A percentile compares a stretch with the other conserved stretches of the same genome.
phyloP scores from a whole-genome alignment of 2,329 filamentous ascomycete genomes.

The Beauveria brongniartii region DNA sequence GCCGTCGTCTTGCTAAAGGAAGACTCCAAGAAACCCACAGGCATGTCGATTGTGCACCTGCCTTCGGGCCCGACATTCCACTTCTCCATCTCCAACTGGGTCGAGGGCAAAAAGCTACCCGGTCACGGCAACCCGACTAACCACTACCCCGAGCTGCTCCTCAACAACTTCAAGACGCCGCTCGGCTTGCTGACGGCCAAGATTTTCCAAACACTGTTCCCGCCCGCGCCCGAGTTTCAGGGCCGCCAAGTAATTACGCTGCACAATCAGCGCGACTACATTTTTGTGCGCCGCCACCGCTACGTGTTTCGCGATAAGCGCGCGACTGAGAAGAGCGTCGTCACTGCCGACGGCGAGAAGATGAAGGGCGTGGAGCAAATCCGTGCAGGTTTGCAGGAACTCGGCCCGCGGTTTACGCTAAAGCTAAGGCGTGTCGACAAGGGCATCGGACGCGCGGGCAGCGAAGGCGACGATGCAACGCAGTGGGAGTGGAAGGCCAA shows the following conservation, averaged over 20 bases:
- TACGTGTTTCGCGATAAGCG: conserved; percentile 91
- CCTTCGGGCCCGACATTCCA: conserved; percentile 86
- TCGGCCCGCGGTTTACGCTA: conserved; percentile 67
- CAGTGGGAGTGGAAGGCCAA: conserved; percentile 96
- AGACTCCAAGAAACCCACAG: conserved; percentile 76
- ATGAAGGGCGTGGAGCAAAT: conserved; percentile 81
- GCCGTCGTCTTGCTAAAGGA: conserved; percentile 80
- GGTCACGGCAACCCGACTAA: conserved; percentile 84
- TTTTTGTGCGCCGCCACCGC: conserved; percentile 83
- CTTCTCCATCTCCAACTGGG: conserved; percentile 84
- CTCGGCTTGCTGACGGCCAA: conserved; percentile 82
- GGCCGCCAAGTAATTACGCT: conserved; percentile 86
- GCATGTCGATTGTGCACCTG: conserved; percentile 75
- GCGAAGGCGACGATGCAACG: conserved; percentile 63
- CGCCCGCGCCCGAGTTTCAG: conserved; percentile 70
- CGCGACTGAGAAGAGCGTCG: conserved; percentile 76
- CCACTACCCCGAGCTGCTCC: conserved; percentile 80
- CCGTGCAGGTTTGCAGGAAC: conserved; percentile 78
- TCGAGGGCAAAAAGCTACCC: conserved; percentile 78
- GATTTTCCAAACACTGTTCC: conserved; percentile 57
- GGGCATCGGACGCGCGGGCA: conserved; percentile 65
- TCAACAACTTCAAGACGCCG: conserved; percentile 93
- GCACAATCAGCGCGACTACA: conserved; percentile 93
- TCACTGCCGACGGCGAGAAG: conserved; percentile 71
- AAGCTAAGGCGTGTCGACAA: conserved; percentile 89